Percentiles rank a stretch among this genome's conserved stretches.
phyloP scores from a whole-genome alignment of 495 filamentous ascomycete genomes.

The Talaromyces ruber region DNA sequence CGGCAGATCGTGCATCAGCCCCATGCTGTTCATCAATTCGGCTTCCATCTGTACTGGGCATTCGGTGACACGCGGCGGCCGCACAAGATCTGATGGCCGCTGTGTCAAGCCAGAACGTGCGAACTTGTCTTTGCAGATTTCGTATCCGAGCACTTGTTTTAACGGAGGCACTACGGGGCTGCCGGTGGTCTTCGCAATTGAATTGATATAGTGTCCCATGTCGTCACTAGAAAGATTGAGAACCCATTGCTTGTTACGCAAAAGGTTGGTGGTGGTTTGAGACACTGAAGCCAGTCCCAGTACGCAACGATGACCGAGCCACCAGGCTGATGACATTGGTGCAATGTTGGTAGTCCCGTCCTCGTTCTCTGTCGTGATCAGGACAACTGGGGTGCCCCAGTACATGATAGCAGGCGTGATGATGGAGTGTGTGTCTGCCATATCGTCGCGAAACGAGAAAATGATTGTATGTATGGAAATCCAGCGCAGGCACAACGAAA shows the following conservation, averaged over 20 bases:
- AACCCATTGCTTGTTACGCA: slow-evolving; percentile 34
- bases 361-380: slow-evolving; percentile 34
- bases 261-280: slow-evolving; percentile 33
- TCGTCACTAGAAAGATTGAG: slow-evolving; percentile 31
- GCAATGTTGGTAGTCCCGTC: slow-evolving; percentile 32
- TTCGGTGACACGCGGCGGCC: neutral
- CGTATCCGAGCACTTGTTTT: slow-evolving; percentile 20
- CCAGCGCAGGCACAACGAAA: neutral
- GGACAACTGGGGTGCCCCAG: slow-evolving; percentile 33
- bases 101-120: slow-evolving; percentile 20
- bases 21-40: slow-evolving; percentile 20
- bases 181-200: slow-evolving; percentile 31
- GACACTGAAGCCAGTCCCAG: slow-evolving; percentile 28
- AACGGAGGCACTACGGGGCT: slow-evolving; percentile 16
- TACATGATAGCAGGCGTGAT: slow-evolving; percentile 39
- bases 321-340: slow-evolving; percentile 39
- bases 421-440: slow-evolving; percentile 6
- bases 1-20: slow-evolving; percentile 22
- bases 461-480: neutral
- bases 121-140: slow-evolving; percentile 35
- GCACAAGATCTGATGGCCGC: slow-evolving; percentile 13
- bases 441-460: neutral
- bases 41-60: slow-evolving; percentile 19
- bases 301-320: slow-evolving; percentile 36
- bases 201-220: slow-evolving; percentile 28